These are phyloP conservation scores for Rhodamnia rubescens DNA, from an alignment of 345 rosid species.

Conservation along the genomic window DNA sequence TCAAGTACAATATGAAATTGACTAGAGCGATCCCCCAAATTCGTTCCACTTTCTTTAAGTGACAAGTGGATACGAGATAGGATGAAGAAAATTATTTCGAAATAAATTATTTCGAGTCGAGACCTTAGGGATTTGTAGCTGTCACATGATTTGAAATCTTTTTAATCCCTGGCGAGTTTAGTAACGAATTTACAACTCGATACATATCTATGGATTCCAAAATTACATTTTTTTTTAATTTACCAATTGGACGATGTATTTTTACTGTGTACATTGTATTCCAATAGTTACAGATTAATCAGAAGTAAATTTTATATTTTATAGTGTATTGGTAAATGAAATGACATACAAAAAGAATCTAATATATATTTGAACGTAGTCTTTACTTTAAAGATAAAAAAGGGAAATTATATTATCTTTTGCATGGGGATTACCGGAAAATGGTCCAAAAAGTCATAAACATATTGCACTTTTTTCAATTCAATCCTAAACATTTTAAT, in stretches of 20 bases:
- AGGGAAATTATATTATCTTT: neutral
- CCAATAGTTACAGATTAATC: neutral
- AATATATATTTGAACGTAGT: neutral
- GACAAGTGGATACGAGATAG: too few species aligned
- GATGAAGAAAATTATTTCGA: too few species aligned
- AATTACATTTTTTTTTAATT: neutral
- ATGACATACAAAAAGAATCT: neutral
- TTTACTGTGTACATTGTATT: neutral
- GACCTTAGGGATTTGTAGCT: neutral
- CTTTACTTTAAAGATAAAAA: neutral
- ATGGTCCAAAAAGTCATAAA: too few species aligned
- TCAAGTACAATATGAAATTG: too few species aligned
- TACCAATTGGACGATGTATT: neutral
- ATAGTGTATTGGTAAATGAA: neutral
- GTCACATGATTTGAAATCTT: neutral
- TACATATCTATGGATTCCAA: neutral
- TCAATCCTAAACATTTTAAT: too few species aligned
- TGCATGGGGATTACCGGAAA: neutral
- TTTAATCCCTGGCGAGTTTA: neutral
- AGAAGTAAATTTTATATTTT: neutral
- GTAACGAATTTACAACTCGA: neutral
- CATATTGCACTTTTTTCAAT: too few species aligned
- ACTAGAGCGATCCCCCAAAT: too few species aligned
- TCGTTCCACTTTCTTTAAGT: too few species aligned
- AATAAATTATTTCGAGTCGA: neutral